Evolutionary conservation across 164 flowering plant genomes (phyloP), one percentile per base, ranked within the genome.

Genomic region (Stephania yunnanensis): DNA sequence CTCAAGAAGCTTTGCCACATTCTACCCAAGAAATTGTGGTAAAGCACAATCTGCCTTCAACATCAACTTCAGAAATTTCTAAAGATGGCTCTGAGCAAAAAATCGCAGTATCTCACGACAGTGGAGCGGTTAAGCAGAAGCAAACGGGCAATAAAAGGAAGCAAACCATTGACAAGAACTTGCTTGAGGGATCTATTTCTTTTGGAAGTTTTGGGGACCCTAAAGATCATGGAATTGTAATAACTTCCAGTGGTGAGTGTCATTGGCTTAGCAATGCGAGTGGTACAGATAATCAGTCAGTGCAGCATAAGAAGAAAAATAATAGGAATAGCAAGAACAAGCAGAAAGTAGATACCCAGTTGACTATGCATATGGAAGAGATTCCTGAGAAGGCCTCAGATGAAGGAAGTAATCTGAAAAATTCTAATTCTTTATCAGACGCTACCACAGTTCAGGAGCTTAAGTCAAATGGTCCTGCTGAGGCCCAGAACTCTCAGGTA

Each of bases 271-370:
- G 70, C 63, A 78, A 73, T 11, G 17, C 81, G 46, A 78, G 68
- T 71, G 25, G 67, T 8, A 46, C 66, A 3, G 76, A 77, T 46
- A 92, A 92, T 77, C 74, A 82, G 12, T 76, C 82, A 0, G 75
- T 45, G 13, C 82, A 81, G 22, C 92, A 84, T 46, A 91, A 82
- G 84, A 89, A 79, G 85, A 94, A 83, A 74, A 81, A 74, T 79
- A 79, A 76, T 76, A 85, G 83, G 85, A 81, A 67, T 81, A 76
- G 81, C 50, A 94, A 82, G 84, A 89, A 84, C 81, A 93, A 85
- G 86, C 87, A 86, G 68, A 92, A 82, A 81, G 73, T 75, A 64
- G 94, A 88, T 46, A 65, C 70, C 8, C 77, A 83, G 46, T 76
- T 79, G 52, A 64, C 48, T 0, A 69, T 71, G 45, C 77, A 85